A percentile compares a stretch with the other conserved stretches of the same genome.
Evolutionary conservation across 495 filamentous ascomycete species (phyloP).

Genomic region (Penicillium angulare): DNA sequence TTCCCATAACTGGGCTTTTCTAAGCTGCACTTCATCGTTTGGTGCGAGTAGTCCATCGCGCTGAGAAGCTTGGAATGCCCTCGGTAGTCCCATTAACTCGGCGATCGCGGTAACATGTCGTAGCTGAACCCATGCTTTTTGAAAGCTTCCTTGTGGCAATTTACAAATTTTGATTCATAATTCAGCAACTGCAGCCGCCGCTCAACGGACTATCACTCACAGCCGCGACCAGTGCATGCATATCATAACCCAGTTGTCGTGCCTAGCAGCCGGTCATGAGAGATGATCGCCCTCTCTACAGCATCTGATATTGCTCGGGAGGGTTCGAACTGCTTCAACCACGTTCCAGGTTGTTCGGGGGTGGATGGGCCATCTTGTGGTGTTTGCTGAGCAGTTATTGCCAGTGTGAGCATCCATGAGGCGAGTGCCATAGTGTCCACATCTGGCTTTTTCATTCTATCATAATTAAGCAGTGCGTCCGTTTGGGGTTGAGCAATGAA

Average conservation of each 20-base stretch:
- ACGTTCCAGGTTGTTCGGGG: not conserved
- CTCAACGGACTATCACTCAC: conserved; percentile 10
- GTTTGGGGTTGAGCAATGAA: conserved; percentile 8
- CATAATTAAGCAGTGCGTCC: conserved; percentile 19
- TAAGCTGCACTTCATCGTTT: conserved; percentile 2
- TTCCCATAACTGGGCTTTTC: conserved; percentile 26
- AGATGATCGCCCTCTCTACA: conserved; percentile 21
- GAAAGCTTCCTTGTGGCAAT: conserved; percentile 25
- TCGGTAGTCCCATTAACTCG: conserved; percentile 28
- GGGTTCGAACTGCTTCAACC: conserved; percentile 3
- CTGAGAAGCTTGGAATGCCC: conserved; percentile 6
- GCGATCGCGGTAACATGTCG: conserved; percentile 28
- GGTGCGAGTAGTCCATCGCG: not conserved
- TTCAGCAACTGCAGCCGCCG: not conserved
- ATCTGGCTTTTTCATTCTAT: conserved; percentile 18
- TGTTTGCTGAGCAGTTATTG: conserved; percentile 23
- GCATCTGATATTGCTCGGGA: conserved; percentile 15
- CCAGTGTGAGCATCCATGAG: conserved; percentile 23
- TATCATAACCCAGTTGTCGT: conserved; percentile 19
- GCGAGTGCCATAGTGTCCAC: conserved; percentile 22
- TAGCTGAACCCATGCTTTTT: conserved; percentile 24
- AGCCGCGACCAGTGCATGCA: conserved; percentile 22
- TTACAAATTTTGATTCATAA: conserved; percentile 4
- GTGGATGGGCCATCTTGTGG: conserved; percentile 1
- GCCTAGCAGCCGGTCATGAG: conserved; percentile 22